Conservation (phyloP, 805 yeast species). For the Millerozyma miso region DNA sequence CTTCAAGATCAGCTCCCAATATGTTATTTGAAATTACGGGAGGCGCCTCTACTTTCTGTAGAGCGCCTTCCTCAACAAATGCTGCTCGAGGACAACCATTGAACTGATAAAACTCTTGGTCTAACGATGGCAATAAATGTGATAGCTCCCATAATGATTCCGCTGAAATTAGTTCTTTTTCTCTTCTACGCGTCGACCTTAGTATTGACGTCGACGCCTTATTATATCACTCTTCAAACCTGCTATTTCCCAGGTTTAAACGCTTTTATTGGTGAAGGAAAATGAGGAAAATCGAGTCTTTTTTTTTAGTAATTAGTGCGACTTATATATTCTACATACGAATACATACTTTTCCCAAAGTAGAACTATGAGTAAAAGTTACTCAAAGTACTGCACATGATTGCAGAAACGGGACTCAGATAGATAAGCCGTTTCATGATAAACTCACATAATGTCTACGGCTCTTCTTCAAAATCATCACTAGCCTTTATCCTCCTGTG, state of each 20-base stretch:
- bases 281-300: no score
- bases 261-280: not conserved
- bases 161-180: conserved; percentile 1
- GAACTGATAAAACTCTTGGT: conserved; percentile 1
- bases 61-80: not conserved
- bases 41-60: not conserved
- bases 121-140: not conserved
- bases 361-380: not conserved
- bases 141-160: conserved; percentile 3
- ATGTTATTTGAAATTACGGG: not conserved
- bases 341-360: not conserved
- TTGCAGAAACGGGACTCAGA: not conserved
- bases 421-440: not conserved
- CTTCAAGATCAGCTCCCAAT: not conserved
- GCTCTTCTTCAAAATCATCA: not conserved
- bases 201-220: conserved; percentile 2
- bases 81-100: no score
- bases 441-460: not conserved
- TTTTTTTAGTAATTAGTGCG: not conserved
- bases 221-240: not conserved
- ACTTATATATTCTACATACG: not conserved
- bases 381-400: not conserved
- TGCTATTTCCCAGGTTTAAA: not conserved
- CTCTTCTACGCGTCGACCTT: conserved; percentile 3
- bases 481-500: no score